Base-by-base conservation (phyloP, 345 rosid species). In the Citrus trifoliata region DNA sequence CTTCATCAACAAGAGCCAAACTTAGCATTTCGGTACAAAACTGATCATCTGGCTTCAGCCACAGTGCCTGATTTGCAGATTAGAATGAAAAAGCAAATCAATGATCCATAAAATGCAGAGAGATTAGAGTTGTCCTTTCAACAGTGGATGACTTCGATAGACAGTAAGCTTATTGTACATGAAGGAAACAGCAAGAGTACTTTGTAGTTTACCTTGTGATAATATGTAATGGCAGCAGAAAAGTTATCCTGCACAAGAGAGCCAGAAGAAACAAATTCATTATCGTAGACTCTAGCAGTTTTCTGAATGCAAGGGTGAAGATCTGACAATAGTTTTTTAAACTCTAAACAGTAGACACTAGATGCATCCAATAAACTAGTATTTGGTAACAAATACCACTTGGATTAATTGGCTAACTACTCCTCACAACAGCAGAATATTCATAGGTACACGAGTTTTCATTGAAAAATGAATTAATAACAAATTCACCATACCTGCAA, bases 21-120 rank as follows among this genome's bases (percentile, higher is more conserved):
- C 86, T 90, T 77, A 96, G 85, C 99, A 96, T 94, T 70, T 96
- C 97, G 0, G 89, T 84, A 89, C 98, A 94, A 81, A 94, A 96
- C 46, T 90, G 89, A 82, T 93, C 99, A 60, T 93, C 90, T 13
- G 96, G 91, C 80, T 91, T 90, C 87, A 91, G 79, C 94, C 93
- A 91, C 62, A 94, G 70, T 67, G 97, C 97, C 97, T 93, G 92
- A 75, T 79, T 10, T 58, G 38, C 53, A 71, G 70, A 21, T 14
- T 55, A 68, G 63, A 73, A 58, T 64, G 30, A 79, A 35, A 16
- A 37, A 76, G 53, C 13, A 62, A 69, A 42, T 64, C 33, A 62
- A n/a, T 30, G 19, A 5, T 40, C 22, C 28, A 27, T 24, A 69
- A 59, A 51, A 14, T 30, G 51, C 35, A 65, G 35, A 4, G 56